Conservation (phyloP, 2,329 filamentous ascomycete species). For the Phialophora tarda region DNA sequence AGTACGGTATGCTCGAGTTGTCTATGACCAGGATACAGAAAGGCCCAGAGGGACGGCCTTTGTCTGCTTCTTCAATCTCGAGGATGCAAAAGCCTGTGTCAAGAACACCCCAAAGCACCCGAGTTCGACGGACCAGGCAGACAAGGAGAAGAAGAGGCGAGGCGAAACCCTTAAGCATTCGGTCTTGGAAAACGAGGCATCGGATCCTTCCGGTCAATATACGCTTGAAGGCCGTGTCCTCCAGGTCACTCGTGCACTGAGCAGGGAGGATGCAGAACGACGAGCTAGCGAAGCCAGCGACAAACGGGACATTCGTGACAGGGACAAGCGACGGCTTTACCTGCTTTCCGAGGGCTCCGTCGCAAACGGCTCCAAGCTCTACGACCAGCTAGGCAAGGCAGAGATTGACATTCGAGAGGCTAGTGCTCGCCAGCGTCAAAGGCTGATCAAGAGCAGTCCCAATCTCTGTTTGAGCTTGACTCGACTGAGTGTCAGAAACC, state of each 20-base stretch:
- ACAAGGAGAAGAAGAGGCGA: constrained; percentile 47
- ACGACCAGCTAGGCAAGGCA: constrained; percentile 73
- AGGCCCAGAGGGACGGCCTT: constrained; percentile 91
- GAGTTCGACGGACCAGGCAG: constrained; percentile 51
- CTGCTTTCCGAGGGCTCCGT: constrained; percentile 87
- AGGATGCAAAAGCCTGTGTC: constrained; percentile 78
- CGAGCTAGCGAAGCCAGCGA: constrained; percentile 72
- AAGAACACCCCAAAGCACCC: constrained; percentile 69
- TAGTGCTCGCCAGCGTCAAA: constrained; percentile 84
- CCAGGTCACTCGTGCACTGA: constrained; percentile 82
- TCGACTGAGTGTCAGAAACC: constrained; percentile 86
- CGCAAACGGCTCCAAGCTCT: constrained; percentile 75
- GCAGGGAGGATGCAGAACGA: constrained; percentile 76
- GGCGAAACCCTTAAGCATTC: constrained; percentile 70
- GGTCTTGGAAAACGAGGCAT: constrained; percentile 82
- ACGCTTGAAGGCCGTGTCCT: constrained; percentile 89
- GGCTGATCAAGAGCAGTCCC: constrained; percentile 88
- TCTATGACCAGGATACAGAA: constrained; percentile 83
- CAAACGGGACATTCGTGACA: constrained; percentile 67
- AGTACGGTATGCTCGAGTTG: constrained; percentile 89
- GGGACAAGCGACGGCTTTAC: constrained; percentile 89
- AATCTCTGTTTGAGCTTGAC: constrained; percentile 86
- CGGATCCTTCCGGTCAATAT: constrained; percentile 82
- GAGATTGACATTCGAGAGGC: constrained; percentile 89
- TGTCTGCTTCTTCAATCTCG: constrained; percentile 82